These are phyloP conservation scores for Pestalotiopsis sp. DNA, from an alignment of 2,329 filamentous ascomycete genomes.

Conservation along the genomic window DNA sequence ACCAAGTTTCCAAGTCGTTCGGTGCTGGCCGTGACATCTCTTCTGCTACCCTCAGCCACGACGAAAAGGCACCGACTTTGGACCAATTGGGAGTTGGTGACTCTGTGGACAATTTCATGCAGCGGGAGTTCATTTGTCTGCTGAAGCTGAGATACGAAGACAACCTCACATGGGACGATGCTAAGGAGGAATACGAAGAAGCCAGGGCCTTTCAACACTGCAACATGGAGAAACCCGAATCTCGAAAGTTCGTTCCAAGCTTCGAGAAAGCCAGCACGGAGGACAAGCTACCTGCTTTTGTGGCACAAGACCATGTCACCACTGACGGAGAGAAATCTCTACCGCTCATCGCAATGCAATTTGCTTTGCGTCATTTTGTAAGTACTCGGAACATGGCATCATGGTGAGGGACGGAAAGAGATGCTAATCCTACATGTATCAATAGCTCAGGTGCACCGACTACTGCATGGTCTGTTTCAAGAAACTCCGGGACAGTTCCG, in stretches of 20 bases:
- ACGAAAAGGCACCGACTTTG: constrained; percentile 36
- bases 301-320: constrained; percentile 33
- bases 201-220: constrained; percentile 18
- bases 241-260: background rate
- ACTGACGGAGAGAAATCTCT: constrained; percentile 45
- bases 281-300: constrained; percentile 23
- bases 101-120: constrained; percentile 70
- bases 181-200: constrained; percentile 45
- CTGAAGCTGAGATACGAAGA: constrained; percentile 58
- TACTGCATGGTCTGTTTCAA: constrained; percentile 87
- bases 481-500: constrained; percentile 64
- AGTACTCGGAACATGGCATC: background rate
- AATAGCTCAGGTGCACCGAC: constrained; percentile 70
- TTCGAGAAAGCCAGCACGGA: background rate
- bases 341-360: constrained; percentile 69
- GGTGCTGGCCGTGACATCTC: constrained; percentile 7
- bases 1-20: constrained; percentile 58
- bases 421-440: background rate
- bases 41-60: background rate
- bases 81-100: constrained; percentile 70
- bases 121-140: constrained; percentile 64
- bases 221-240: background rate
- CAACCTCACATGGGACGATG: constrained; percentile 67
- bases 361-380: constrained; percentile 72
- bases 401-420: background rate